Base-by-base conservation (phyloP, 2,329 filamentous ascomycete genomes). In the Podosphaera xanthii region DNA sequence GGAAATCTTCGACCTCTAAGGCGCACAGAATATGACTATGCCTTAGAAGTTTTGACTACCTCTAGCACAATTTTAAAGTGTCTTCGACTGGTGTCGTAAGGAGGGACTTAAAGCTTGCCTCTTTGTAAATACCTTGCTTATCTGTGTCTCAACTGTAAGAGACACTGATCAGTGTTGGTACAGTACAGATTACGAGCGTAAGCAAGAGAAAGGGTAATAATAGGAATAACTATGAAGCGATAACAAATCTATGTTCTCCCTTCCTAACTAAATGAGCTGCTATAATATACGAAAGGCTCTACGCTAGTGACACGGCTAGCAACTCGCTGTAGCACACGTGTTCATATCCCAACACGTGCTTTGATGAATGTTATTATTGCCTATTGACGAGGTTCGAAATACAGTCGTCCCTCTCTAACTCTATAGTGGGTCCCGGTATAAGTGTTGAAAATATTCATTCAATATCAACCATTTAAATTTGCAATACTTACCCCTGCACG, bases 131-230 rank as follows among this genome's bases (percentile, higher is more conserved):
- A 53, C 50, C 50, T 53, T 33, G 50, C 50, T 53, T 53, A 53
- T 53, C 50, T 53, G 50, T 53, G 50, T 53, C 50, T 53, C 31
- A 31, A 34, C 50, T 53, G 50, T 35, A 53, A 53, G 50, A 53
- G 50, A 53, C 50, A 53, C 50, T 33, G 50, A 53, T 53, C 50
- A 50, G 46, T 50, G 46, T 50, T 50, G 46, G 46, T 50, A 50
- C n/a, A 50, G 30, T 2, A 50, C 1, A 31, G 3, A 22, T 22
- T 50, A 22, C 9, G 46, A 2, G 46, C 46, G 46, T 50, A 50
- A 49, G 46, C 30, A 50, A n/a, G n/a, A 7, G 8, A n/a, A n/a
- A 50, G 30, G 46, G 46, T 50, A n/a, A 31, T n/a, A 1, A 50
- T 50, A 50, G 46, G 30, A 50, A 50, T 22, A 50, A n/a, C n/a